Percentiles rank a stretch among this genome's conserved stretches.
Evolutionary conservation across 2,329 filamentous ascomycete genomes (phyloP).

Genomic region (Penicillium sp.): DNA sequence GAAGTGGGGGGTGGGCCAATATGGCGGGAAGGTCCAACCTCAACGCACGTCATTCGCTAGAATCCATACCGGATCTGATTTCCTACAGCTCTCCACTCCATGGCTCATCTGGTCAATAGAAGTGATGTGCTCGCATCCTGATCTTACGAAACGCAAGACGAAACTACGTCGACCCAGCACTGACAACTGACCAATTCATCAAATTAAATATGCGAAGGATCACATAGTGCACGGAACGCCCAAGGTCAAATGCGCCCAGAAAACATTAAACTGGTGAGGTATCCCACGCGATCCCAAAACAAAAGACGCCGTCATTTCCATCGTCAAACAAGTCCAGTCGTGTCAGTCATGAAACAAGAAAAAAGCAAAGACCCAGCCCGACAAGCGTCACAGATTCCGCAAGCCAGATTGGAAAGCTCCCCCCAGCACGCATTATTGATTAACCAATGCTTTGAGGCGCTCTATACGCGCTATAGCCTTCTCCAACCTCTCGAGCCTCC

Average conservation of each 20-base stretch:
- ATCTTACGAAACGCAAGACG: too few relatives aligned
- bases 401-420: not conserved
- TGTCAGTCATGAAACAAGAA: not conserved
- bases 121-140: too few relatives aligned
- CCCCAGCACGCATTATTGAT: slow-evolving; percentile 18
- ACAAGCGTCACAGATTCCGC: not conserved
- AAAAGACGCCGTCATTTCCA: slow-evolving; percentile 10
- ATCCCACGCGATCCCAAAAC: slow-evolving; percentile 11
- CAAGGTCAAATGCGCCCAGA: slow-evolving; percentile 6
- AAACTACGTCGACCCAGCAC: too few relatives aligned
- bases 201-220: not conserved
- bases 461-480: slow-evolving; percentile 59
- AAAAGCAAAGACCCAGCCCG: not conserved
- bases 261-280: slow-evolving; percentile 6
- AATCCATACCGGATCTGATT: not conserved
- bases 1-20: not conserved
- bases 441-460: slow-evolving; percentile 57
- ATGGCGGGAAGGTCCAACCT: slow-evolving; percentile 6
- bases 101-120: too few relatives aligned
- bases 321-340: slow-evolving; percentile 13
- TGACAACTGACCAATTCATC: not conserved
- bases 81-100: not conserved
- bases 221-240: not conserved
- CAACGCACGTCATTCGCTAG: slow-evolving; percentile 5
- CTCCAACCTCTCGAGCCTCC: slow-evolving; percentile 56